Evolutionary conservation across 2,329 filamentous ascomycete genomes (phyloP).

Genomic region (Fusarium secorum): DNA sequence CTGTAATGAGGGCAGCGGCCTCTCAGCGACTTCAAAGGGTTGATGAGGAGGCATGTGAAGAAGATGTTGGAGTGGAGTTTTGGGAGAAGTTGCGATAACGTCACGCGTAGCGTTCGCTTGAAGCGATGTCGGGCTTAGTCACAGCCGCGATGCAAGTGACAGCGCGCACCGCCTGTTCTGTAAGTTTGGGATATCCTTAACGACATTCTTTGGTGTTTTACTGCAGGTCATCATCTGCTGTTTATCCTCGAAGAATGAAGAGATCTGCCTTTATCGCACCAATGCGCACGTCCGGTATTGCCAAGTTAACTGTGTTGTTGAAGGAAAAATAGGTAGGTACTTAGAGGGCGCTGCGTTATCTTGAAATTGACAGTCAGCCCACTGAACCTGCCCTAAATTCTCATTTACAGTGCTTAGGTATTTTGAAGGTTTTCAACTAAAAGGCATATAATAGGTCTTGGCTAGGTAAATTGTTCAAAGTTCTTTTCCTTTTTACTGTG

Average conservation of each 20-base stretch:
- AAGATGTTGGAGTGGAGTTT: slow-evolving; percentile 23
- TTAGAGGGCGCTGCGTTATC: background rate
- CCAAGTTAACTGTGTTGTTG: background rate
- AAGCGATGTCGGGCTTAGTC: slow-evolving; percentile 30
- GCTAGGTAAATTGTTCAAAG: no score
- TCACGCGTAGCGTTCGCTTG: slow-evolving; percentile 4
- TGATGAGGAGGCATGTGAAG: slow-evolving; percentile 6
- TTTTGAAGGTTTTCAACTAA: no score
- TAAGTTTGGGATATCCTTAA: background rate
- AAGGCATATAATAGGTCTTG: background rate
- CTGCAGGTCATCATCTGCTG: no score
- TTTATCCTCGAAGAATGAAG: background rate
- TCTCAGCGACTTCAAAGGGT: background rate
- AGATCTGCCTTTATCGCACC: background rate
- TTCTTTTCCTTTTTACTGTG: background rate
- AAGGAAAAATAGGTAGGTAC: background rate
- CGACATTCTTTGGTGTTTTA: background rate
- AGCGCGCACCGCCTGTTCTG: background rate
- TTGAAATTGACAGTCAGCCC: no score
- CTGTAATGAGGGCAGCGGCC: background rate
- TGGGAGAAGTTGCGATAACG: slow-evolving; percentile 12
- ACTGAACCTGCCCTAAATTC: no score
- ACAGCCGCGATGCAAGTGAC: background rate
- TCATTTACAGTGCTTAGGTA: no score
- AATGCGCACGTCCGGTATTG: background rate